A percentile compares a stretch with the other conserved stretches of the same genome.
phyloP scores from a whole-genome alignment of 2,329 filamentous ascomycete genomes.

The Aspergillus sojae region DNA sequence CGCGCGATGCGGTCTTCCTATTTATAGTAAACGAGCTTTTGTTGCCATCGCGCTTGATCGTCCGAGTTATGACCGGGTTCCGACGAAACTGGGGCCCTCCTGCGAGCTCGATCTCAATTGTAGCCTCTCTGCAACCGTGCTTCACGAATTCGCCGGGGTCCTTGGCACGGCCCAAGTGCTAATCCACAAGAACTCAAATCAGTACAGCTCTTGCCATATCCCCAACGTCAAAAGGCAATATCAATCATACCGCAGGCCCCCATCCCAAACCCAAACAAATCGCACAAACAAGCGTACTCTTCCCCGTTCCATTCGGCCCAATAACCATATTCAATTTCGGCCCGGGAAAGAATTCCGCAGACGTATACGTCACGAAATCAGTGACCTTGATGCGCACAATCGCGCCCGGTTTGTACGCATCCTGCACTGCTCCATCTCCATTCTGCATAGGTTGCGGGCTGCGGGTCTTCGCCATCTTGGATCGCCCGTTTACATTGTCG shows the following conservation, averaged over 20 bases:
- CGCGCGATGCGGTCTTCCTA: constrained; percentile 62
- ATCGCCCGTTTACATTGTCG: neutral
- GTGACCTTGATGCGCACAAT: constrained; percentile 83
- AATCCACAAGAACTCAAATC: constrained; percentile 2
- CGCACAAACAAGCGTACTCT: constrained; percentile 95
- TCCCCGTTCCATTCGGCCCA: constrained; percentile 96
- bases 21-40: constrained; percentile 79
- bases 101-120: constrained; percentile 88
- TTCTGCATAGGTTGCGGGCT: neutral
- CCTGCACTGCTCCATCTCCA: constrained; percentile 14
- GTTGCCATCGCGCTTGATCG: constrained; percentile 81
- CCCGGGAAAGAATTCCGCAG: constrained; percentile 86
- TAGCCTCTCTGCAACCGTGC: constrained; percentile 75
- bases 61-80: constrained; percentile 75
- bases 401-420: constrained; percentile 64
- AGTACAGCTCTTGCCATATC: neutral
- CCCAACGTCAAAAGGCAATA: too few relatives aligned
- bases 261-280: constrained; percentile 92
- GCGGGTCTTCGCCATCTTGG: neutral
- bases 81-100: constrained; percentile 54
- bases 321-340: constrained; percentile 98
- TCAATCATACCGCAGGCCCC: constrained; percentile 59
- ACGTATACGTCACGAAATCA: constrained; percentile 94
- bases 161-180: constrained; percentile 82
- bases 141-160: constrained; percentile 90